Conservation (phyloP, 805 yeast genomes). For the Candida quercuum region DNA sequence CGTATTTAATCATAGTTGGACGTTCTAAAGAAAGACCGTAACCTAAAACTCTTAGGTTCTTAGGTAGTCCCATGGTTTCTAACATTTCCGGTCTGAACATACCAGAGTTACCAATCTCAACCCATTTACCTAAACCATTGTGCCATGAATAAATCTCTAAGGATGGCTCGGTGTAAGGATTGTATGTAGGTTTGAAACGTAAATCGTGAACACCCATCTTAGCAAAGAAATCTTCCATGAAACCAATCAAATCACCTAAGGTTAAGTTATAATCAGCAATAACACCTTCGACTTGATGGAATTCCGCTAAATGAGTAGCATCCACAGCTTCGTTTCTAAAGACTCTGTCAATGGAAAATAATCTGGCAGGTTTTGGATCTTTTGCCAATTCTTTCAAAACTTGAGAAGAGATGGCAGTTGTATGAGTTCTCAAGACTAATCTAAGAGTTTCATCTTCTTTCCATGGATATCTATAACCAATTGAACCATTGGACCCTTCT, state of each 20-base stretch:
- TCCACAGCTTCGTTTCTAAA: slow-evolving; percentile 99
- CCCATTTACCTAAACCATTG: slow-evolving; percentile 93
- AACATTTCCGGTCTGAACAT: slow-evolving; percentile 99
- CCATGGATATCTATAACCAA: slow-evolving; percentile 99
- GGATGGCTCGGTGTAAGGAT: slow-evolving; percentile 98
- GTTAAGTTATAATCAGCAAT: slow-evolving; percentile 94
- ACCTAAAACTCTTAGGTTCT: slow-evolving; percentile 88
- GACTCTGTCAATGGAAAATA: slow-evolving; percentile 95
- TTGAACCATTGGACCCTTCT: slow-evolving; percentile 86
- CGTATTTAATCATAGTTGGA: slow-evolving; percentile 99
- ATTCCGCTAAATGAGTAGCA: slow-evolving; percentile 98
- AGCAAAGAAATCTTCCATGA: slow-evolving; percentile 94
- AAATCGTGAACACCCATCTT: slow-evolving; percentile 96
- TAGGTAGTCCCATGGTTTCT: slow-evolving; percentile 96
- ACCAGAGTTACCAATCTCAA: slow-evolving; percentile 98
- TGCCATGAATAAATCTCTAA: slow-evolving; percentile 98
- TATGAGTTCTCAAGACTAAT: slow-evolving; percentile 94
- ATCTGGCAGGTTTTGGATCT: slow-evolving; percentile 84
- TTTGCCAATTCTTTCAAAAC: slow-evolving; percentile 84
- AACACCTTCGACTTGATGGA: slow-evolving; percentile 99
- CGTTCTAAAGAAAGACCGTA: slow-evolving; percentile 97
- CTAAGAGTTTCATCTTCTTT: slow-evolving; percentile 82
- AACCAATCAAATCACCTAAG: slow-evolving; percentile 92
- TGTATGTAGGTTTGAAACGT: slow-evolving; percentile 97
- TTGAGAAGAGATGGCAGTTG: slow-evolving; percentile 88